Evolutionary conservation across 2,329 filamentous ascomycete genomes (phyloP).

Genomic region (Magnaporthiopsis poae): DNA sequence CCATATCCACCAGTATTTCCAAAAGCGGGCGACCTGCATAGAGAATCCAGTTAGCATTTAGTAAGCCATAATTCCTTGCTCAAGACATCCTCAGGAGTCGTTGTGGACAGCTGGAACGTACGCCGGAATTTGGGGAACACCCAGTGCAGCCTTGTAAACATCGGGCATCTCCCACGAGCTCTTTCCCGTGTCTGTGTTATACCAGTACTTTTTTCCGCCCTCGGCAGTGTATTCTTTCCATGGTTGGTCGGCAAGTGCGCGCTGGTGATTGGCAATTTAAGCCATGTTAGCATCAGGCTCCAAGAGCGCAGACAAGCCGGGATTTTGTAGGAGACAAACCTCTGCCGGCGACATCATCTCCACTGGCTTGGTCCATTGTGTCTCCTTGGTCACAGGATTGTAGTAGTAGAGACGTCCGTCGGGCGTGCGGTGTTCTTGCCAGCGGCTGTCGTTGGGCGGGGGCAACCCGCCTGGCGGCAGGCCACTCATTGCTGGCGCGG

Average conservation of each 20-base stretch:
- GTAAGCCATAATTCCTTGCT: background rate
- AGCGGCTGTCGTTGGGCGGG: slow-evolving; percentile 34
- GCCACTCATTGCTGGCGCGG: slow-evolving; percentile 3
- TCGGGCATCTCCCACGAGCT: slow-evolving; percentile 94
- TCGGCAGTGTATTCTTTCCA: slow-evolving; percentile 90
- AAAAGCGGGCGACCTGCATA: background rate
- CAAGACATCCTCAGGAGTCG: background rate
- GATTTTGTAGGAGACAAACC: slow-evolving; percentile 35
- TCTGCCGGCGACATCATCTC: slow-evolving; percentile 78
- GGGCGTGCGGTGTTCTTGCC: slow-evolving; percentile 71
- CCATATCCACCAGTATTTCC: background rate
- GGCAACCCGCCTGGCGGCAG: slow-evolving; percentile 1
- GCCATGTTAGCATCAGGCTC: slow-evolving; percentile 12
- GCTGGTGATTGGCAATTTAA: slow-evolving; percentile 35
- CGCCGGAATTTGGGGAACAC: slow-evolving; percentile 40
- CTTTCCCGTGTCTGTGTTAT: slow-evolving; percentile 81
- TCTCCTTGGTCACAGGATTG: slow-evolving; percentile 74
- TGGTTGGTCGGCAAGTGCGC: slow-evolving; percentile 68
- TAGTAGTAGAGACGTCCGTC: slow-evolving; percentile 88
- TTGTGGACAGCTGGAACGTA: slow-evolving; percentile 19
- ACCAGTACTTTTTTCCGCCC: slow-evolving; percentile 88
- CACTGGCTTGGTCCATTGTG: slow-evolving; percentile 88
- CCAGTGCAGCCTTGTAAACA: slow-evolving; percentile 64
- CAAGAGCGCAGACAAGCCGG: background rate
- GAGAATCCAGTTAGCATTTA: background rate